Evolutionary conservation across 108 stramenopile genomes (phyloP), one percentile per base, ranked within the genome.

Genomic region (Seminavis robusta): DNA sequence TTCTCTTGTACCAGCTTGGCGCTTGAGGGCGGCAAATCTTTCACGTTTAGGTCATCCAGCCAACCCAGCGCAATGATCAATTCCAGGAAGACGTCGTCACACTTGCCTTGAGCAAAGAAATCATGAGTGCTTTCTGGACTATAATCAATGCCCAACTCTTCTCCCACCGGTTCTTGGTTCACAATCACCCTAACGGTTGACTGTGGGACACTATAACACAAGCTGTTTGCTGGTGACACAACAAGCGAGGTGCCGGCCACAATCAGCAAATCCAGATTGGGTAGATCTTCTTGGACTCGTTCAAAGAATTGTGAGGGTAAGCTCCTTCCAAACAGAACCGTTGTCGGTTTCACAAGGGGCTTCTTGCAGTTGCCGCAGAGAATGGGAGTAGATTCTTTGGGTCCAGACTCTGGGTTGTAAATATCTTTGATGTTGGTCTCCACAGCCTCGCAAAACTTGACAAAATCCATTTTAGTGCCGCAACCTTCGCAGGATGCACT

Each of bases 181-280:
- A 80, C 62, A 6, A 87, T 56, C 1, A 83, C 75, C 53, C 81
- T 73, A 42, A 54, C 41, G 11, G 77, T 61, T 21, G 41, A 15
- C 7, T 71, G 29, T 5, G 79, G 69, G 9, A 78, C 76, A 20
- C 36, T 52, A 38, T 78, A 68, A 11, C 74, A 79, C 28, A 84
- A 51, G n/a, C 52, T 55, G 52, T 83, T 83, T 9, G 88, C 83
- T 9, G 88, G 88, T 24, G 71, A 61, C 9, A 90, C 88, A 5
- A 79, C 79, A 19, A 90, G 67, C 1, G 78, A 80, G 0, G 89
- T 85, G 36, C 90, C 90, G 0, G 79, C 78, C 2, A 91, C 65
- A 48, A 91, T 73, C 34, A 91, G 52, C 24, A 85, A 50, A 67
- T 91, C 85, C 19, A 58, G 34, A 2, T 39, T 42, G 2, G 73